Evolutionary conservation across 352 stramenopile species (phyloP), one percentile per base, ranked within the genome.

Genomic region (Pythium dissotocum): DNA sequence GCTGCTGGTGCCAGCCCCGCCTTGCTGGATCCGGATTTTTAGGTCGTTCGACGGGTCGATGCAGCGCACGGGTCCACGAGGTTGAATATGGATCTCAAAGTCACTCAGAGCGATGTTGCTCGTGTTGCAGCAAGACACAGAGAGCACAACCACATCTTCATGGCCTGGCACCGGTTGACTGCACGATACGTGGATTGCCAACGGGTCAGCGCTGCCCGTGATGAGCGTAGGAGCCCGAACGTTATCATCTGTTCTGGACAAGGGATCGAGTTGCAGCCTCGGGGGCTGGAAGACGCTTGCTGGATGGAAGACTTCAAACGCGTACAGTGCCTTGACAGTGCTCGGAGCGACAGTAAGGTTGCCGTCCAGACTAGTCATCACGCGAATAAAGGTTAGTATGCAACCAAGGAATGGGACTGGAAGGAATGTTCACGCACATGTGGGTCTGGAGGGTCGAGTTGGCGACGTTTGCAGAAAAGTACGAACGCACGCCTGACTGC

Each of bases 91-190:
- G 58, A 94, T 73, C 72, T 88, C 82, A 61, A 94, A 85, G 40
- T 90, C 83, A 35, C 54, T 80, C 3, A 93, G 71, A 0, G 83
- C 9, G 10, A 91, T 62, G 42, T 76, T 91, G 58, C 73, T 91
- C 32, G 87, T 76, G 57, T 95, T 95, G 70, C 78, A 89, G 61
- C 76, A 88, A 8, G 70, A 79, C 13, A 95, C 61, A 6, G 72
- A 72, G 0, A 93, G 61, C 26, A 72, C 64, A 12, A 93, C 56
- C 2, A 83, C 65, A 8, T 91, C 77, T 61, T 90, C 80, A 13
- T 80, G 77, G 24, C 62, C 65, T 12, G 62, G 46, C 8, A 77
- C 48, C 0, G 77, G 71, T 35, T 95, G 85, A 2, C 80, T 74
- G 58, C 89, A 88, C 9, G 72, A 80, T 18, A 93, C 70, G 26